Percentiles rank a stretch among this genome's conserved stretches.
These are phyloP conservation scores for Ophiostoma ulmi DNA, from an alignment of 2,329 filamentous ascomycete species.

Conservation along the genomic window DNA sequence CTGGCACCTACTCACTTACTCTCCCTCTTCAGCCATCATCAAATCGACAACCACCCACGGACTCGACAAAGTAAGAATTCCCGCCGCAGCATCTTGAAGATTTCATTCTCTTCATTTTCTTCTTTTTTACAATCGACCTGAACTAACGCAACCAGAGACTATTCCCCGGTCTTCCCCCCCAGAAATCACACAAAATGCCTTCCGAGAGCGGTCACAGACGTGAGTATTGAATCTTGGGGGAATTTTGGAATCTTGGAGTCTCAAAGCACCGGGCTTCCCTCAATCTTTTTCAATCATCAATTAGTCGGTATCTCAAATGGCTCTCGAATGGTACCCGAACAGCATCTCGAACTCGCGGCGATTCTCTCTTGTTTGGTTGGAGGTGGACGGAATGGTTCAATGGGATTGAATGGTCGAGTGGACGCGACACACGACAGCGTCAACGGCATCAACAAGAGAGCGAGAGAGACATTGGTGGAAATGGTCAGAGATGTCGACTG, in stretches of 20 bases:
- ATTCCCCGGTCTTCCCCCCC: constrained; percentile 23
- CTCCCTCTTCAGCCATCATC: constrained; percentile 25
- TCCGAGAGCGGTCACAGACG: constrained; percentile 82
- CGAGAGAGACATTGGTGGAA: neutral
- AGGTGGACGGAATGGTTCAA: neutral
- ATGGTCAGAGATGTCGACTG: neutral
- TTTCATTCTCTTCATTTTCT: constrained; percentile 36
- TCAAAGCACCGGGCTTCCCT: neutral
- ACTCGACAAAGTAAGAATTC: constrained; percentile 28
- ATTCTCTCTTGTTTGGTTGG: neutral
- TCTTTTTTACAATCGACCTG: neutral
- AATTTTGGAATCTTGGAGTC: neutral
- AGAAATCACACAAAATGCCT: constrained; percentile 62
- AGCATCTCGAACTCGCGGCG: neutral
- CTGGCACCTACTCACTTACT: constrained; percentile 9
- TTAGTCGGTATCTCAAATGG: neutral
- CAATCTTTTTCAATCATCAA: neutral
- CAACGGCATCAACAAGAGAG: neutral
- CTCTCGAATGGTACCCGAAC: neutral
- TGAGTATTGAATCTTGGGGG: constrained; percentile 52
- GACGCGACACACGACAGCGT: neutral
- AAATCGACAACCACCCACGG: constrained; percentile 27
- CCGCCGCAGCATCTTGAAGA: neutral
- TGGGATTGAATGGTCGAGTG: neutral
- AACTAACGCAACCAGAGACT: constrained; percentile 8